Evolutionary conservation across 345 rosid species (phyloP), one percentile per base, ranked within the genome.

Genomic region (Heritiera fomes): DNA sequence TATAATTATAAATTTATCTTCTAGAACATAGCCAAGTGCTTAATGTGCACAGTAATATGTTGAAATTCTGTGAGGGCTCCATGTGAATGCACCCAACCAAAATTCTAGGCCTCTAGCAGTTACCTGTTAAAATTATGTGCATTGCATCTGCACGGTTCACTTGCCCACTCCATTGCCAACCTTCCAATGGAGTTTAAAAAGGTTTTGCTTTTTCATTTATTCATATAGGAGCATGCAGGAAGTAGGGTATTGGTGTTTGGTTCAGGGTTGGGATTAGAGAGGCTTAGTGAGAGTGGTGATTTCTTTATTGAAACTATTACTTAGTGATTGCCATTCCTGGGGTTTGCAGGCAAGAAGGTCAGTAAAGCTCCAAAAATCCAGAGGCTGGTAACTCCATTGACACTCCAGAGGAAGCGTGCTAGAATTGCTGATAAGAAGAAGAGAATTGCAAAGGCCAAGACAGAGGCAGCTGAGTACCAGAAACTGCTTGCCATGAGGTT

Each of bases 331-430:
- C 34, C 7, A 8, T 55, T 17, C 32, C 12, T 55, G 47, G 18
- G 59, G 17, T 61, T 15, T n/a, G 65, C 89, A 86, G 92, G 90
- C 30, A 87, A 89, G 88, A 83, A 83, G 71, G 88, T 79, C 5
- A 89, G 92, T 78, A 89, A 87, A 80, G 89, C 90, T 75, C 92
- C 92, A n/a, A 89, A 89, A 79, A 89, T 87, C 49, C 92, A 86
- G 81, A 84, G 92, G 82, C 75, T 89, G 83, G 90, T 89, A 43
- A 87, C 90, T 49, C 92, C 90, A 46, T 71, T 89, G 84, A 89
- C 90, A 2, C 79, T 89, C 65, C 90, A 87, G 58, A 86, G 90
- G 89, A 87, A 89, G 81, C 82, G 89, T 7, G 87, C 85, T 6
- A 89, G 87, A 65, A 87, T 85, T 79, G 83, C 88, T 3, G 88